Evolutionary conservation across 345 rosid species (phyloP).

Genomic region (Microthlaspi erraticum): DNA sequence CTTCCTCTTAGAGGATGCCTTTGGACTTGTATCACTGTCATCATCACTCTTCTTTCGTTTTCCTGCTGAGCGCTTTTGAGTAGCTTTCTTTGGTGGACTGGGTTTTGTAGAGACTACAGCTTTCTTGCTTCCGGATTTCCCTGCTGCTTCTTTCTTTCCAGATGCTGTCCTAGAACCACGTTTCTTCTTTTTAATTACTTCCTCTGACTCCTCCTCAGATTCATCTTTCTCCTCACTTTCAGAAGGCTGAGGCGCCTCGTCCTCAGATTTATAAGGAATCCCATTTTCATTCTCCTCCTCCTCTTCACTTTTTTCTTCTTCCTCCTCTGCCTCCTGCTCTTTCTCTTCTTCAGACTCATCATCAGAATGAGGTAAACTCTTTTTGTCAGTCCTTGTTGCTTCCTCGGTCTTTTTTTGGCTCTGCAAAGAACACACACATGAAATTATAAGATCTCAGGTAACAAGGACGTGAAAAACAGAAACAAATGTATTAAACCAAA

Average conservation of each 20-base stretch:
- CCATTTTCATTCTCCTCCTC: conserved; percentile 68
- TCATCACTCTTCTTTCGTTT: conserved; percentile 59
- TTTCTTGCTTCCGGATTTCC: conserved; percentile 65
- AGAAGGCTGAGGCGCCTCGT: conserved; percentile 57
- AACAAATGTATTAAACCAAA: not conserved
- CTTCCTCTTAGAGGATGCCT: conserved; percentile 68
- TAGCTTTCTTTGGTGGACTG: conserved; percentile 57
- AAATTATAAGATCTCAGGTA: conserved; percentile 3
- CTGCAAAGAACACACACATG: conserved; percentile 46
- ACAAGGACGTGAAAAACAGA: not conserved
- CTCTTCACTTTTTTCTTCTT: conserved; percentile 47
- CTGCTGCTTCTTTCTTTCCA: conserved; percentile 59
- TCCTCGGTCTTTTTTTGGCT: conserved; percentile 61
- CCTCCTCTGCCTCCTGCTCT: conserved; percentile 57
- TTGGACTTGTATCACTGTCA: conserved; percentile 65
- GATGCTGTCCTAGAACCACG: conserved; percentile 49
- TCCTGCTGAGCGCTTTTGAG: conserved; percentile 56
- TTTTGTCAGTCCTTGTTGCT: conserved; percentile 48
- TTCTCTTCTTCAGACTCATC: conserved; percentile 53
- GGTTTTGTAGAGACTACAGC: conserved; percentile 45
- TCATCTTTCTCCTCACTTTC: conserved; percentile 71
- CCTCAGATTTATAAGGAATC: conserved; percentile 44
- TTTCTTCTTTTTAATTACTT: conserved; percentile 62
- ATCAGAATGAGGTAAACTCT: conserved; percentile 56
- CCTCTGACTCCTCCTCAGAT: conserved; percentile 73